These are phyloP conservation scores for Dictyostelium purpureum DNA, from an alignment of 78 protist genomes.

Conservation along the genomic window DNA sequence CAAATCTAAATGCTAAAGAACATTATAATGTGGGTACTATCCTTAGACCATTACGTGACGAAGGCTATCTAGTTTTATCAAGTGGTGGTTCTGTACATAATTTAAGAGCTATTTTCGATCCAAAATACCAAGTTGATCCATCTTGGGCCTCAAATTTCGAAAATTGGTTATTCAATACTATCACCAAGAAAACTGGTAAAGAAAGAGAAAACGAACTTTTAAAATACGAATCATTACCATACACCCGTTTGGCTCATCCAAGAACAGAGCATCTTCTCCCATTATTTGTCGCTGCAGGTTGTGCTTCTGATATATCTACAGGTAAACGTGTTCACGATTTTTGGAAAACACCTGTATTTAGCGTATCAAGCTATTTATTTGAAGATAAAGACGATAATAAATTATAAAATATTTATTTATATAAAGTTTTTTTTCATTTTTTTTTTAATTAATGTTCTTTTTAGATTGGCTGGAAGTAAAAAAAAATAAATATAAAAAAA, in stretches of 20 bases:
- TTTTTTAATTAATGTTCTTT: too few relatives aligned
- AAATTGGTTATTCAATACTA: not conserved
- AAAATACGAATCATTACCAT: conserved; percentile 5
- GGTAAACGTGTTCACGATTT: not conserved
- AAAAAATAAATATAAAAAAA: too few relatives aligned
- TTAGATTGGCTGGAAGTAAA: too few relatives aligned
- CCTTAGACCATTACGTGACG: conserved; percentile 43
- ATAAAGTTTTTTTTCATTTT: too few relatives aligned
- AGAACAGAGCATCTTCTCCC: conserved; percentile 43
- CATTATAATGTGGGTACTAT: conserved; percentile 58
- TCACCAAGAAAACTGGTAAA: not conserved
- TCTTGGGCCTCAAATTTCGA: not conserved
- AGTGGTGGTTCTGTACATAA: conserved; percentile 83
- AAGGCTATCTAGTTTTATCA: conserved; percentile 58
- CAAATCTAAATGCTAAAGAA: conserved; percentile 15
- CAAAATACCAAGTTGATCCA: conserved; percentile 1
- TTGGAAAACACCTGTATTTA: conserved; percentile 21
- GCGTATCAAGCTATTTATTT: conserved; percentile 8
- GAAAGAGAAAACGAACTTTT: not conserved
- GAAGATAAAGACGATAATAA: too few relatives aligned
- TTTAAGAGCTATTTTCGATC: conserved; percentile 17
- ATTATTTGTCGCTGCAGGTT: conserved; percentile 13
- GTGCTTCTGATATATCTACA: not conserved
- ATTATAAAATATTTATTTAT: too few relatives aligned
- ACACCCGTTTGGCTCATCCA: conserved; percentile 16